These are phyloP conservation scores for Colletotrichum shisoi DNA, from an alignment of 2,329 filamentous ascomycete species.

Conservation along the genomic window DNA sequence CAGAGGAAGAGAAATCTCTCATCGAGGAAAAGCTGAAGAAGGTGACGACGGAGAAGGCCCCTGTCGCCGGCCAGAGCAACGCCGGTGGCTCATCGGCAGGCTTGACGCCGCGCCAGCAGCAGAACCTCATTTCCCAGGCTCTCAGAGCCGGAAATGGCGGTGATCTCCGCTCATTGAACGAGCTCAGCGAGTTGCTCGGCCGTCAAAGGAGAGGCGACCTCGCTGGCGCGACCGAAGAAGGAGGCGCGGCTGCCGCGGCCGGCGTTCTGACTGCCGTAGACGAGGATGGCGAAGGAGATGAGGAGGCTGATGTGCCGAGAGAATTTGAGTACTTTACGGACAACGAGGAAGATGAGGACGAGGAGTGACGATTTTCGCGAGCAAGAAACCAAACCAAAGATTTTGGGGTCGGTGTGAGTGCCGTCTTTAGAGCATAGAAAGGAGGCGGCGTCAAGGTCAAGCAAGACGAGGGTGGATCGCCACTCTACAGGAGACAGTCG, in stretches of 20 bases:
- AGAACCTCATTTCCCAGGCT: slow-evolving; percentile 44
- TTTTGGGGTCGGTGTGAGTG: slow-evolving; percentile 8
- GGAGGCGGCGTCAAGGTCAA: not conserved
- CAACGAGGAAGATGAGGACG: slow-evolving; percentile 61
- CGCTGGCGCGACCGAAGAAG: slow-evolving; percentile 55
- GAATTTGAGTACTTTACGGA: slow-evolving; percentile 85
- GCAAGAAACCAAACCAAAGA: slow-evolving; percentile 10
- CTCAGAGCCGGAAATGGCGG: slow-evolving; percentile 41
- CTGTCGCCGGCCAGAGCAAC: slow-evolving; percentile 57
- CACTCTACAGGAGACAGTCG: slow-evolving; percentile 11
- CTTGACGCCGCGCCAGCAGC: slow-evolving; percentile 42
- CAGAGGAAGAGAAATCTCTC: slow-evolving; percentile 78
- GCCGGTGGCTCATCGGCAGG: slow-evolving; percentile 48
- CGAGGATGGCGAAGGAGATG: slow-evolving; percentile 78
- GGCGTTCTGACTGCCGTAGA: slow-evolving; percentile 87
- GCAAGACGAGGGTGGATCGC: not conserved
- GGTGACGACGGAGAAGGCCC: slow-evolving; percentile 68
- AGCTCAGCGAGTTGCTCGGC: slow-evolving; percentile 56
- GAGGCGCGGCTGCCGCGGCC: slow-evolving; percentile 74
- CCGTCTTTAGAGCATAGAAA: slow-evolving; percentile 34
- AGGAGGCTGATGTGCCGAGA: slow-evolving; percentile 73
- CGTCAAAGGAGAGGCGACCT: slow-evolving; percentile 41
- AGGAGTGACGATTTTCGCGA: slow-evolving; percentile 35
- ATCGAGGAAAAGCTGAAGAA: slow-evolving; percentile 95
- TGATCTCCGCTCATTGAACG: slow-evolving; percentile 49